Conservation (phyloP, 2,329 filamentous ascomycete genomes). For the Trichophyton rubrum region DNA sequence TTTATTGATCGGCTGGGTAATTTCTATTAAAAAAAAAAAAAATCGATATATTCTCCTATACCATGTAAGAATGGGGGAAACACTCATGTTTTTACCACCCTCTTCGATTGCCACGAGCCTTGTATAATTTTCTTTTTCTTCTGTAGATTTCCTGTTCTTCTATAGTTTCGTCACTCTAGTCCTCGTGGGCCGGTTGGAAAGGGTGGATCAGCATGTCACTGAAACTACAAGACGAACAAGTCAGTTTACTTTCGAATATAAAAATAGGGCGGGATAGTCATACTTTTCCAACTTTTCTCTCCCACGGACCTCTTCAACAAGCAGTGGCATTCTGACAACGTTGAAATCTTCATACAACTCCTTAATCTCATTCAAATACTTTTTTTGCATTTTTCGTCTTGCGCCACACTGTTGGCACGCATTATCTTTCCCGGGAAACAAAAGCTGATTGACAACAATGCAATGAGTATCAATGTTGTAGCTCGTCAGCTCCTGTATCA, state of each 20-base stretch:
- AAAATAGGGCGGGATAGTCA: constrained; percentile 15
- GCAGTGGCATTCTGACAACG: constrained; percentile 91
- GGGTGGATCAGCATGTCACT: constrained; percentile 39
- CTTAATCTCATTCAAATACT: constrained; percentile 97
- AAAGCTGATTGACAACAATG: constrained; percentile 94
- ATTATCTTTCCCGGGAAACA: constrained; percentile 78
- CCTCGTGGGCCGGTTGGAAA: constrained; percentile 35
- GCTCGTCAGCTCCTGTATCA: constrained; percentile 93
- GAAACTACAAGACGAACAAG: constrained; percentile 25
- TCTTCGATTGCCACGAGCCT: neutral
- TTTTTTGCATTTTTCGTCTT: constrained; percentile 95
- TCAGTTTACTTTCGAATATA: neutral
- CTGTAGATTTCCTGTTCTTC: neutral
- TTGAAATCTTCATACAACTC: constrained; percentile 99
- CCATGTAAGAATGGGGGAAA: neutral
- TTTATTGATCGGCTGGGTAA: neutral
- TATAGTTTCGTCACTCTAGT: neutral
- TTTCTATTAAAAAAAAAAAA: neutral
- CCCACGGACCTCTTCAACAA: constrained; percentile 90
- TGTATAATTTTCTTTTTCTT: neutral
- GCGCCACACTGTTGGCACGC: constrained; percentile 92
- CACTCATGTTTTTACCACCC: neutral
- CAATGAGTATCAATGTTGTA: constrained; percentile 94
- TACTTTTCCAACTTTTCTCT: constrained; percentile 85
- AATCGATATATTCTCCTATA: neutral